Evolutionary conservation across 2,329 filamentous ascomycete genomes (phyloP).

Genomic region (Thyridium curvatum): DNA sequence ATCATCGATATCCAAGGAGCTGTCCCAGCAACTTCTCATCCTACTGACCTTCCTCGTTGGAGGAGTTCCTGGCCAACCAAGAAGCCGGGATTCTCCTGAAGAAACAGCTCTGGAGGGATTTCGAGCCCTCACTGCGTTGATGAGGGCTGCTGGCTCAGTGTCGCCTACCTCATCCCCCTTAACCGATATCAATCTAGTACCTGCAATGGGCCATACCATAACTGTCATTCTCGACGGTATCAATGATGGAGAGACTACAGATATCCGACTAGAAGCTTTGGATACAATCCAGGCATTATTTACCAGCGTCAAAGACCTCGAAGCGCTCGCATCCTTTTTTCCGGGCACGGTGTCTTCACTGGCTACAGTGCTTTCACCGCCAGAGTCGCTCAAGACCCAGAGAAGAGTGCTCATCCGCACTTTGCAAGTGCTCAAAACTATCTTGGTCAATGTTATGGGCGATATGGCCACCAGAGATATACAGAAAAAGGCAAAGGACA

Average conservation of each 20-base stretch:
- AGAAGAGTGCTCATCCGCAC: conserved; percentile 59
- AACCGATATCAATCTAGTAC: conserved; percentile 56
- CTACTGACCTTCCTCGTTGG: conserved; percentile 77
- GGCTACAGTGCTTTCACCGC: conserved; percentile 66
- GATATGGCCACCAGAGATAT: conserved; percentile 49
- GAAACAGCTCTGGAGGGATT: conserved; percentile 71
- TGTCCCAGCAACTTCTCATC: conserved; percentile 80
- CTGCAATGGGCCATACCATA: conserved; percentile 74
- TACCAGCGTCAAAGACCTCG: conserved; percentile 58
- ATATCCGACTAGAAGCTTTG: conserved; percentile 67
- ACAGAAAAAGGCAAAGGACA: conserved; percentile 12
- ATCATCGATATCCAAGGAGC: conserved; percentile 58
- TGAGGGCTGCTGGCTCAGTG: conserved; percentile 46
- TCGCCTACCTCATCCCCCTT: conserved; percentile 32
- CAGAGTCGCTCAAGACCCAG: conserved; percentile 45
- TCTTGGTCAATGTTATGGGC: conserved; percentile 49
- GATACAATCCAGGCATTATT: conserved; percentile 57
- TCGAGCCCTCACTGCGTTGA: conserved; percentile 60
- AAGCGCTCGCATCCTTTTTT: conserved; percentile 77
- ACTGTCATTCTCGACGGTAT: conserved; percentile 73
- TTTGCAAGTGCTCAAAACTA: conserved; percentile 49
- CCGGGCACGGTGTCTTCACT: conserved; percentile 82
- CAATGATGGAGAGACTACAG: conserved; percentile 54
- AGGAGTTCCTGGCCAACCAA: conserved; percentile 54
- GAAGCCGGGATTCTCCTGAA: conserved; percentile 44